Evolutionary conservation across 805 yeast species (phyloP).

Genomic region (Diddensiella santjacobensis): DNA sequence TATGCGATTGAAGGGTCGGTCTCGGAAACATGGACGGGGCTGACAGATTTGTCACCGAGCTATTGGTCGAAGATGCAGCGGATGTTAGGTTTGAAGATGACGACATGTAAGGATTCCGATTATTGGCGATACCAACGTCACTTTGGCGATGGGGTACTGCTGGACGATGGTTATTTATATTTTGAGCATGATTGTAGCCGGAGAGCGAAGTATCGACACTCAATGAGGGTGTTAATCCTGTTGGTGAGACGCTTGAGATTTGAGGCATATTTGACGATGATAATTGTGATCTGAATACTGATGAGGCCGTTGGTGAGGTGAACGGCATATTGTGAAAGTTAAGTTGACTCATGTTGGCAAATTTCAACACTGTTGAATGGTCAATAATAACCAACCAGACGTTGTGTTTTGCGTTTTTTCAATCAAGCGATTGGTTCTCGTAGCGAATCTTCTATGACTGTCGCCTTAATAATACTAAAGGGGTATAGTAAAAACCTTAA

Average conservation of each 20-base stretch:
- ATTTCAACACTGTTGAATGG: no score
- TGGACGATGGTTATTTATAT: background rate
- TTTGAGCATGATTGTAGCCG: no score
- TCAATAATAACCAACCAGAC: no score
- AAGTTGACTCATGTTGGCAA: conserved; percentile 8
- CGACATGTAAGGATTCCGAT: background rate
- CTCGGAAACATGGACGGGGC: background rate
- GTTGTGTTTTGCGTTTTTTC: no score
- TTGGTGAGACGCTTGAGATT: background rate
- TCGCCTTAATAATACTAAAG: no score
- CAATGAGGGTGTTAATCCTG: background rate
- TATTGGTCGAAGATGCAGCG: background rate
- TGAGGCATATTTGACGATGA: conserved; percentile 3
- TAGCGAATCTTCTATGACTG: no score
- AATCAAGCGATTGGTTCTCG: no score
- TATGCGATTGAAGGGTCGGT: background rate
- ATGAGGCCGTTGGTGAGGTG: conserved; percentile 8
- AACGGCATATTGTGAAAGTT: conserved; percentile 8
- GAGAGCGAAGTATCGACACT: conserved; percentile 2
- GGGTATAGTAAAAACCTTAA: no score
- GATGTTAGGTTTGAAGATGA: background rate
- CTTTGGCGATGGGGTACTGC: background rate
- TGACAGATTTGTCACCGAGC: conserved; percentile 3
- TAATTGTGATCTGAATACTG: background rate
- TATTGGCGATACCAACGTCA: background rate